Base-by-base conservation (phyloP, 2,329 filamentous ascomycete species). In the Fusarium drepaniforme region DNA sequence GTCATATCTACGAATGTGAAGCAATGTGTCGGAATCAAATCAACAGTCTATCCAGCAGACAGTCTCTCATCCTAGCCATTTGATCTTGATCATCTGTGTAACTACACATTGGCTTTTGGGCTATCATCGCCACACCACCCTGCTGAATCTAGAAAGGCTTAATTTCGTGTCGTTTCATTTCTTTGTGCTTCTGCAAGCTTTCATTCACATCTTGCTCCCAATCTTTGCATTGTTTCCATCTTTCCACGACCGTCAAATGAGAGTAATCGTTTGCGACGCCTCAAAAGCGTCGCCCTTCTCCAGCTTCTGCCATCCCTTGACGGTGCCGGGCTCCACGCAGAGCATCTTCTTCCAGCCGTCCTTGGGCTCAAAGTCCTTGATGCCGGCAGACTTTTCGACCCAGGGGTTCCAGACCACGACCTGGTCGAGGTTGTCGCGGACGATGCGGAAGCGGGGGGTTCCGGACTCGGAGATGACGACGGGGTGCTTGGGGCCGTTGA, bases 351-450 rank as follows among this genome's bases (percentile, higher is more conserved):
- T 94, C 87, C 93, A 98, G 42, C 94, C 97, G 64, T 96, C 93
- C 81, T 97, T 93, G 60, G 97, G 97, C 68, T 89, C 90, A 82
- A 98, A 98, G 83, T 99, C 97, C 63, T 87, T 91, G 85, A 98
- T 97, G 7, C 89, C 89, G 78, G 91, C 90, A 2, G 94, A 91
- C 87, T 97, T 97, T 74, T 96, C 94, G 46, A 89, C 88, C 95
- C 96, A 98, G 2, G 97, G 97, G 84, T 99, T 99, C 97, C 97
- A 99, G 35, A 98, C 93, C 1, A 98, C 96, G 18, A 97, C 92
- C 77, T 98, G 94, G 72, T 90, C 90, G 76, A 99, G 88, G 76
- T 95, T 96, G 84, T 98, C 95, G 72, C 97, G 91, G 46, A 93
- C 90, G 66, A 98, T 88, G 70, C 92, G 91, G 85, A 93, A 95